Evolutionary conservation across 371 early-diverging fungal species (phyloP).

Genomic region (Quaeritorhiza haematococci): DNA sequence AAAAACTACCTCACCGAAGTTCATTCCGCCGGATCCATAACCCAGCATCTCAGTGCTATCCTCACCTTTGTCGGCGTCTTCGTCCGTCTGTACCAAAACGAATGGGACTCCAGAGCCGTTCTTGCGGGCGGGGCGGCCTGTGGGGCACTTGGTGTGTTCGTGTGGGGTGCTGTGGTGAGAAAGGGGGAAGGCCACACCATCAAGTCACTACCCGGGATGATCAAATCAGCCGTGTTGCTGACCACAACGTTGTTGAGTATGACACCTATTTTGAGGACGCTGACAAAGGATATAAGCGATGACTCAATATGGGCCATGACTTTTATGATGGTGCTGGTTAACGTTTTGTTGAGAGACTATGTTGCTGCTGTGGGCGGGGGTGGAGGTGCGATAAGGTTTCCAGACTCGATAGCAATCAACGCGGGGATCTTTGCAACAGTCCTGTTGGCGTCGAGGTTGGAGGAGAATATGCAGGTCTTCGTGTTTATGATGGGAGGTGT

Average conservation of each 20-base stretch:
- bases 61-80: conserved; percentile 84
- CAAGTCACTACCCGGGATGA: conserved; percentile 5
- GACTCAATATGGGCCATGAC: conserved; percentile 95
- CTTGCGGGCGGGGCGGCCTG: neutral
- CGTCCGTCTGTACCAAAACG: conserved; percentile 67
- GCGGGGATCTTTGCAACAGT: conserved; percentile 94
- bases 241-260: conserved; percentile 74
- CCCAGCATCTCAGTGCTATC: conserved; percentile 79
- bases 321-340: conserved; percentile 72
- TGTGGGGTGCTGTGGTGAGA: neutral
- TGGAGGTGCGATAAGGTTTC: conserved; percentile 57
- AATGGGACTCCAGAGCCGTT: neutral
- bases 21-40: conserved; percentile 53
- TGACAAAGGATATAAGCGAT: conserved; percentile 82
- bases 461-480: conserved; percentile 81
- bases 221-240: conserved; percentile 62
- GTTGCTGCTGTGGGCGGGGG: conserved; percentile 28
- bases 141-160: neutral
- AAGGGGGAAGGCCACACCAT: neutral
- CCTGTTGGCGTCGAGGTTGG: conserved; percentile 82
- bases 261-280: conserved; percentile 85
- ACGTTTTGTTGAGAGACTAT: conserved; percentile 88
- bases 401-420: conserved; percentile 89
- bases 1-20: too few species aligned
- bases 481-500: conserved; percentile 83